Base-by-base conservation (phyloP, 768 basidiomycete species). In the Auricularia cornea region DNA sequence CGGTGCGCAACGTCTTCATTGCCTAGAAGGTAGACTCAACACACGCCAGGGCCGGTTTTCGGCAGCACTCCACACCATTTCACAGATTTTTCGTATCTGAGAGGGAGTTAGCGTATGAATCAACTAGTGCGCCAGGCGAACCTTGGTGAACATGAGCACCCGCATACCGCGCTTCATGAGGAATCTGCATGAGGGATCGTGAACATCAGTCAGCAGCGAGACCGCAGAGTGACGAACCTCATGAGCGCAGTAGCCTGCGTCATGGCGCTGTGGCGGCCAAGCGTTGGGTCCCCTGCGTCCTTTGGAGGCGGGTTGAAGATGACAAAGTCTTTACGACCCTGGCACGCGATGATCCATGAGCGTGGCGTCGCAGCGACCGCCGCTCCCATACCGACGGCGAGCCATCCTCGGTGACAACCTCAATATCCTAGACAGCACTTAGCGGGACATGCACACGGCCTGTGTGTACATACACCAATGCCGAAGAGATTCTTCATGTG, bases 71-170 rank as follows among this genome's bases (percentile, higher is more conserved):
- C n/a, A n/a, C 16, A 89, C 91, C 70, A 94, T 71, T 73, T 95
- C 92, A 72, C 93, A 95, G 3, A 81, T 78, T 76, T 89, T 90
- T 35, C 92, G 80, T 32, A 89, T 86, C 91, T 93, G 67, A 12
- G 63, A 56, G 59, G 32, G 23, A 33, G 29, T 62, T 14, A 44
- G 48, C 12, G 59, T 30, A 16, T 31, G 0, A 0, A 12, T 16
- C 2, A 20, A 16, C 20, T 10, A 5, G 32, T 26, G 40, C 20
- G 28, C 10, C 11, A 2, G n/a, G 40, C 66, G 67, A 60, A 88
- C 91, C 78, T 90, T 89, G 78, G 92, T 94, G 71, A 95, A 96
- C n/a, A 96, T 74, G 64, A 96, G 94, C 3, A 88, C 85, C 33
- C 91, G 79, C 32, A 94, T 72, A 2, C 93, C 93, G 3, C 83